Evolutionary conservation across 2,329 filamentous ascomycete genomes (phyloP).

Genomic region (Ilyonectria robusta): DNA sequence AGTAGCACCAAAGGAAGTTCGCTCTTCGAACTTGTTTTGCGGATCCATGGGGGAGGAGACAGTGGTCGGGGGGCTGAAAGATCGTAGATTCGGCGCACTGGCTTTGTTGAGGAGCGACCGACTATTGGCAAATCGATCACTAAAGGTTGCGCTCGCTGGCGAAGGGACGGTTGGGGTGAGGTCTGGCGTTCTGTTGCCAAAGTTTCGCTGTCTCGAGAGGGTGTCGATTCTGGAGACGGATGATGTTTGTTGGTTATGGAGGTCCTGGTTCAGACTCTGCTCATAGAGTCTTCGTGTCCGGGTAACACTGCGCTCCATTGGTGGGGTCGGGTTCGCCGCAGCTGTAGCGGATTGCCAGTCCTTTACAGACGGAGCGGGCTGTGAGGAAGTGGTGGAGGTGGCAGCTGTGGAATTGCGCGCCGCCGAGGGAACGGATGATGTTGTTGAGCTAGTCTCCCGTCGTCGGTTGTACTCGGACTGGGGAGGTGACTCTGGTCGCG

Average conservation of each 20-base stretch:
- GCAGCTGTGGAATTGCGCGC: constrained; percentile 87
- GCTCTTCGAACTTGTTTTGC: constrained; percentile 53
- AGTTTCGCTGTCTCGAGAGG: constrained; percentile 74
- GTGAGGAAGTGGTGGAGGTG: constrained; percentile 85
- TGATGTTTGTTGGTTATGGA: constrained; percentile 84
- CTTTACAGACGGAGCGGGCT: constrained; percentile 67
- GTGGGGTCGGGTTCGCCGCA: constrained; percentile 55
- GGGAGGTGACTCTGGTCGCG: constrained; percentile 60
- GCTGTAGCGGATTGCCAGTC: constrained; percentile 62
- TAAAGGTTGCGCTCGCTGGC: constrained; percentile 59
- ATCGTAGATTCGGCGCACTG: constrained; percentile 79
- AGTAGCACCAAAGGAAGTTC: constrained; percentile 50
- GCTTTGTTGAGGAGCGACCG: constrained; percentile 65
- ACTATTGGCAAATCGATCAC: constrained; percentile 63
- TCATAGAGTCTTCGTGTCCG: constrained; percentile 86
- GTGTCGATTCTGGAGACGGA: constrained; percentile 86
- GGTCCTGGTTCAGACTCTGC: constrained; percentile 82
- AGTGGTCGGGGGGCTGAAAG: constrained; percentile 64
- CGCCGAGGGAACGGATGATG: constrained; percentile 77
- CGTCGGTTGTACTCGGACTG: constrained; percentile 79
- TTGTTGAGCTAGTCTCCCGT: constrained; percentile 89
- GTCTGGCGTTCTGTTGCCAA: constrained; percentile 66
- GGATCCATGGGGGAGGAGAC: constrained; percentile 57
- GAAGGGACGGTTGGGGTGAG: constrained; percentile 61
- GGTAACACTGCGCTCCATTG: constrained; percentile 75